phyloP scores from a whole-genome alignment of 2,329 filamentous ascomycete species.

The Arthrobotrys sphaeroides region DNA sequence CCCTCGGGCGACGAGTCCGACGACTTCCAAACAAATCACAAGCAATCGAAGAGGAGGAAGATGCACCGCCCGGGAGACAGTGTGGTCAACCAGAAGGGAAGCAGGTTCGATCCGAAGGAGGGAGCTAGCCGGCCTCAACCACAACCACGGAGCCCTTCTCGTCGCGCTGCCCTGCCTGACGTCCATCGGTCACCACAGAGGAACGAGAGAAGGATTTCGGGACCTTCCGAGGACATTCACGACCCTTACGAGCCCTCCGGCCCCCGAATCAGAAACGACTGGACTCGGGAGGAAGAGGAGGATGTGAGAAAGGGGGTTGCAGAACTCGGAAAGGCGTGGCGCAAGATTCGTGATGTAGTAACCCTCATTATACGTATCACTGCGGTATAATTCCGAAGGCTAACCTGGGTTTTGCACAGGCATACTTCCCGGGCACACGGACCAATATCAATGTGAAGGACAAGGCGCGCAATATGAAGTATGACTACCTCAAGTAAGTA shows the following conservation, averaged over 20 bases:
- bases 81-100: background rate
- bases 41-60: background rate
- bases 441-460: conserved; percentile 27
- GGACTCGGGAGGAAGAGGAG: background rate
- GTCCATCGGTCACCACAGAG: background rate
- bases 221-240: background rate
- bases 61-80: background rate
- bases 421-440: background rate
- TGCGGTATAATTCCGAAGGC: too few relatives aligned
- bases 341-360: conserved; percentile 31
- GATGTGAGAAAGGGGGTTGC: background rate
- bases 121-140: background rate
- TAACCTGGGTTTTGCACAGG: background rate
- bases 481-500: conserved; percentile 22
- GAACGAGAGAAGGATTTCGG: background rate
- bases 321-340: conserved; percentile 15
- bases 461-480: conserved; percentile 40
- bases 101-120: background rate
- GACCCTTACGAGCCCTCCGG: too few relatives aligned
- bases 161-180: background rate
- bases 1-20: background rate
- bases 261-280: background rate
- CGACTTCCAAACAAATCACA: background rate
- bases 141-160: background rate
- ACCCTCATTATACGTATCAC: background rate